phyloP scores from a whole-genome alignment of 2,329 filamentous ascomycete genomes.

The Sporothrix curviconia region DNA sequence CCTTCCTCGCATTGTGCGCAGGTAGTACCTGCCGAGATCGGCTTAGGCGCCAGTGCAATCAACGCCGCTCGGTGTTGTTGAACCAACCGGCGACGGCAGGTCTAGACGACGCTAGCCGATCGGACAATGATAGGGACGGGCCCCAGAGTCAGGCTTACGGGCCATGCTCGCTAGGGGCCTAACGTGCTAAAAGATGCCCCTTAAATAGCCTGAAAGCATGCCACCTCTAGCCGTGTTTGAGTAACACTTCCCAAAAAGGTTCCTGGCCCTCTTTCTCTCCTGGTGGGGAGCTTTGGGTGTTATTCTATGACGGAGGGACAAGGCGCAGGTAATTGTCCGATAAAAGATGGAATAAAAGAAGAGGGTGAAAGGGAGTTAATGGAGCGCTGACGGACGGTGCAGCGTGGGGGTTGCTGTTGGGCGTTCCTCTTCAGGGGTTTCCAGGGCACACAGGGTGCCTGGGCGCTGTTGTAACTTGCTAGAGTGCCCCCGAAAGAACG shows the following conservation, averaged over 20 bases:
- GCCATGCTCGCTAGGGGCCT: no score
- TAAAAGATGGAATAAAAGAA: background rate
- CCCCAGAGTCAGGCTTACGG: no score
- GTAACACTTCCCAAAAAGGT: background rate
- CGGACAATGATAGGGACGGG: background rate
- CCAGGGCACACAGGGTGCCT: no score
- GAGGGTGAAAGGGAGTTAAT: background rate
- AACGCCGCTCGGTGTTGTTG: slow-evolving; percentile 1
- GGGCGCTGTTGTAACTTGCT: no score
- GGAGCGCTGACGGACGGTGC: background rate
- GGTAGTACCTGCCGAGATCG: slow-evolving; percentile 6
- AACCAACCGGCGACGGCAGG: background rate
- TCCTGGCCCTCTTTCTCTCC: no score
- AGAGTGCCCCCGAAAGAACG: no score
- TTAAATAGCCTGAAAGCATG: background rate
- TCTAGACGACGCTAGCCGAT: background rate
- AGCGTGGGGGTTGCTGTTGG: background rate
- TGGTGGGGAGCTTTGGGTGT: no score
- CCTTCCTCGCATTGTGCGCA: background rate
- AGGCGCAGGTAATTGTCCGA: background rate
- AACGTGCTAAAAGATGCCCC: no score
- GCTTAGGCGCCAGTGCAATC: background rate
- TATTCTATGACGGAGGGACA: background rate
- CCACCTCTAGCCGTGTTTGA: slow-evolving; percentile 1
- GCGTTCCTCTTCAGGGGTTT: background rate